A percentile compares a stretch with the other conserved stretches of the same genome.
Conservation (phyloP, 2,329 filamentous ascomycete species). For the Penicillium polonicum region DNA sequence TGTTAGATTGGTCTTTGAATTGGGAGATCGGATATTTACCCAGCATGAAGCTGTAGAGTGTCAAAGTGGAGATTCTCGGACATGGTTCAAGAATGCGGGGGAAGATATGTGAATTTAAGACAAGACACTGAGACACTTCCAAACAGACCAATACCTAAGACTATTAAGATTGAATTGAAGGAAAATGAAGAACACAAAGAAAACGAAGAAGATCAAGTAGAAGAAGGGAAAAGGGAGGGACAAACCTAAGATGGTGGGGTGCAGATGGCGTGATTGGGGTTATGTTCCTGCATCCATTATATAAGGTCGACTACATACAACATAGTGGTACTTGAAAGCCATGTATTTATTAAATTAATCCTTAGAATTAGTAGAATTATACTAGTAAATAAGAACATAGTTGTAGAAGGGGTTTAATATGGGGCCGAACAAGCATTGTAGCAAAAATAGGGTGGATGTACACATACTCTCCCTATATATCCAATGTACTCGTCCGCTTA, state of each 20-base stretch:
- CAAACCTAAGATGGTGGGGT: not conserved
- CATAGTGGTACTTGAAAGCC: too few relatives aligned
- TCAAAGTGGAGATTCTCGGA: constrained; percentile 62
- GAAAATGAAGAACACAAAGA: not conserved
- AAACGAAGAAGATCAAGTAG: not conserved
- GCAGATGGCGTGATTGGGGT: not conserved
- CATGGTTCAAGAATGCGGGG: constrained; percentile 29
- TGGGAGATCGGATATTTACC: constrained; percentile 51
- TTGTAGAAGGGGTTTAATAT: too few relatives aligned
- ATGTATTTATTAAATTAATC: too few relatives aligned
- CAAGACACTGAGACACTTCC: not conserved
- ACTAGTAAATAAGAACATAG: too few relatives aligned
- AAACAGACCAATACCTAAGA: not conserved
- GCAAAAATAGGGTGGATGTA: too few relatives aligned
- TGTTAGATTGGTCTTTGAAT: constrained; percentile 5
- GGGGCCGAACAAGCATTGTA: too few relatives aligned
- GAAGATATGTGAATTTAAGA: not conserved
- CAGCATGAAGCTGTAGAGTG: constrained; percentile 82
- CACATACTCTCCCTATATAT: not conserved
- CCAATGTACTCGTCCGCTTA: not conserved
- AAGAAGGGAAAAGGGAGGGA: not conserved
- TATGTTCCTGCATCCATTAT: not conserved
- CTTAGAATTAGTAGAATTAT: too few relatives aligned
- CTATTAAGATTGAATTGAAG: not conserved
- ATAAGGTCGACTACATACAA: too few relatives aligned